A percentile compares a stretch with the other conserved stretches of the same genome.
These are phyloP conservation scores for Rhododendron vialii DNA, from an alignment of 148 eudicot species.

Conservation along the genomic window DNA sequence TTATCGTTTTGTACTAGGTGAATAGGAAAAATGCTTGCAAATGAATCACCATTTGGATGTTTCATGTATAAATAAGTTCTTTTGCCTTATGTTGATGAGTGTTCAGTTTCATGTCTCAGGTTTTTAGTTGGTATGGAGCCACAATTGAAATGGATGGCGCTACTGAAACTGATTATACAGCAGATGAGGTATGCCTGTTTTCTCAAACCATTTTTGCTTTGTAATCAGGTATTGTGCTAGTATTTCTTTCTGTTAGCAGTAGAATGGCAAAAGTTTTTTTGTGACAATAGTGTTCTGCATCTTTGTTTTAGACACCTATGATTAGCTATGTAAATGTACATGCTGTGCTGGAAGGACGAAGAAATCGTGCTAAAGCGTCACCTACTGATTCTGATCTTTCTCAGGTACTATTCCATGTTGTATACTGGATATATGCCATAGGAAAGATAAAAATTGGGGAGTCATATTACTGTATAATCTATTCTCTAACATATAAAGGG, in stretches of 20 bases:
- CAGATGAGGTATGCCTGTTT: constrained; percentile 71
- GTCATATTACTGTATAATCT: neutral
- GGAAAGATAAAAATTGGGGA: neutral
- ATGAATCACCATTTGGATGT: neutral
- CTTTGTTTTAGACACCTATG: constrained; percentile 78
- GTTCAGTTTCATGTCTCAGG: constrained; percentile 33
- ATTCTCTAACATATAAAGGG: neutral
- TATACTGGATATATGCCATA: neutral
- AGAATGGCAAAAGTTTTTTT: neutral
- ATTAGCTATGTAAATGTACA: constrained; percentile 93
- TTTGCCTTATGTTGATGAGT: neutral
- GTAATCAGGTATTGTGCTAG: neutral
- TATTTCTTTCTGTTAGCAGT: neutral
- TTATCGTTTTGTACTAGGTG: neutral
- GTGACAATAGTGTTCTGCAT: constrained; percentile 3
- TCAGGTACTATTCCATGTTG: constrained; percentile 43
- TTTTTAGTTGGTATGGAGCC: constrained; percentile 97
- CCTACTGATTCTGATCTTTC: constrained; percentile 61
- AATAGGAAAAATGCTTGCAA: neutral
- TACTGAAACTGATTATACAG: constrained; percentile 87
- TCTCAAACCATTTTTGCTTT: constrained; percentile 7
- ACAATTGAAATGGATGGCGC: constrained; percentile 86
- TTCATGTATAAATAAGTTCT: neutral
- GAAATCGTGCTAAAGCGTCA: constrained; percentile 83
- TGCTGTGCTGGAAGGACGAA: constrained; percentile 85